Percentiles rank a stretch among this genome's conserved stretches.
phyloP scores from a whole-genome alignment of 73 alveolate species.

The Tetrahymena malaccensis region DNA sequence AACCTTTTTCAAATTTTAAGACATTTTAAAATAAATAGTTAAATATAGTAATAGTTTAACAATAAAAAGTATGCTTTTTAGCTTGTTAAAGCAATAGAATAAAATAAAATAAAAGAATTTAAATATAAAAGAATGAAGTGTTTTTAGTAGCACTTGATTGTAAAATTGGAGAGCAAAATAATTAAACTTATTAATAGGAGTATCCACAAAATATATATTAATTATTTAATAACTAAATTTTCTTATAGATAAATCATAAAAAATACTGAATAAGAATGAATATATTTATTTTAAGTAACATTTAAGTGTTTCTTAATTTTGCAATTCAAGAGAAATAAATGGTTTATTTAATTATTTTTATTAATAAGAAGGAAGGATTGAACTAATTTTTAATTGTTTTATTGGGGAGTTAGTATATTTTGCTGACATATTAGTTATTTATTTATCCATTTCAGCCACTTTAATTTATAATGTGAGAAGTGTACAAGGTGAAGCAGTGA shows the following conservation, averaged over 20 bases:
- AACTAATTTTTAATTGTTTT: neutral
- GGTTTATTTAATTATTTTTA: too few relatives aligned
- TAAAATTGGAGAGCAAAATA: neutral
- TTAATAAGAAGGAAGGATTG: neutral
- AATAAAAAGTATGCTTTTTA: too few relatives aligned
- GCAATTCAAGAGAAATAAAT: neutral
- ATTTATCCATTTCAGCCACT: neutral
- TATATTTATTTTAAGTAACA: neutral
- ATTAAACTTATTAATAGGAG: too few relatives aligned
- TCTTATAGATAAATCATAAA: neutral
- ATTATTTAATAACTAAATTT: neutral
- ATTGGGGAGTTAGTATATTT: neutral
- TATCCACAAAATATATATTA: neutral
- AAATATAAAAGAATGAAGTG: too few relatives aligned
- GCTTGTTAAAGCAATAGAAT: too few relatives aligned
- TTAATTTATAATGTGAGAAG: neutral
- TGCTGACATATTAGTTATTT: neutral
- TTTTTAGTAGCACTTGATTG: too few relatives aligned
- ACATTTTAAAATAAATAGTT: too few relatives aligned
- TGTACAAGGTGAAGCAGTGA: neutral
- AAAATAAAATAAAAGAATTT: too few relatives aligned
- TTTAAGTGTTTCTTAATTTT: too few relatives aligned
- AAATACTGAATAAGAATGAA: neutral
- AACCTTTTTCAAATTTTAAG: too few relatives aligned
- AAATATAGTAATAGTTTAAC: too few relatives aligned